Conservation (phyloP, 1,284 basidiomycete species). For the Malassezia arunalokei region DNA sequence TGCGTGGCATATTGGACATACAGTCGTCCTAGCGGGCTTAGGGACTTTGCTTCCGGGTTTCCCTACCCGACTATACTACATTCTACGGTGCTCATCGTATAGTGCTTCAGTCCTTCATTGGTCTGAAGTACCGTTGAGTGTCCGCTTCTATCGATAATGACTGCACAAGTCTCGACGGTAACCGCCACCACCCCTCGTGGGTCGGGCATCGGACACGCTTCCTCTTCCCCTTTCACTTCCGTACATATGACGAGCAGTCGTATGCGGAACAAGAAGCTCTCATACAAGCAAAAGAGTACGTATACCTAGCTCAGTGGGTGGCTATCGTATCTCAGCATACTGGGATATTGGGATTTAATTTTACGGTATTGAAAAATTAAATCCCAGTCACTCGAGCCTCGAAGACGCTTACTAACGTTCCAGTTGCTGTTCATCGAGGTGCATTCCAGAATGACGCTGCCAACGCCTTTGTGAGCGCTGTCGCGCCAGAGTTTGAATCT, state of each 20-base stretch:
- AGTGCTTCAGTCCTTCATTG: slow-evolving; percentile 18
- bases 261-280: slow-evolving; percentile 38
- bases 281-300: slow-evolving; percentile 34
- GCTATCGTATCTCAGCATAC: background rate
- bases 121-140: slow-evolving; percentile 16
- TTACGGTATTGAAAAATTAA: slow-evolving; percentile 3
- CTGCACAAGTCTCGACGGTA: slow-evolving; percentile 6
- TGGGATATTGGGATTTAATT: slow-evolving; percentile 10
- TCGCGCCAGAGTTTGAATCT: slow-evolving; percentile 34
- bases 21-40: background rate
- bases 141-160: slow-evolving; percentile 5
- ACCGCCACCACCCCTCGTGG: slow-evolving; percentile 3
- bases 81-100: background rate
- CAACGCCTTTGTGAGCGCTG: slow-evolving; percentile 31
- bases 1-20: background rate
- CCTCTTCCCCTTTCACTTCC: background rate
- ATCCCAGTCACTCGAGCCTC: background rate
- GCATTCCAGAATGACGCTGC: slow-evolving; percentile 29
- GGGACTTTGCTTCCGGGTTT: background rate
- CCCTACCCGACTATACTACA: slow-evolving; percentile 1
- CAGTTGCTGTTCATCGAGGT: slow-evolving; percentile 35
- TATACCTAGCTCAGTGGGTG: background rate
- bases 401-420: slow-evolving; percentile 1
- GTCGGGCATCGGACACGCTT: background rate
- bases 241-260: slow-evolving; percentile 26